Conservation (phyloP, 768 basidiomycete genomes). For the Leccinellum albellum region DNA sequence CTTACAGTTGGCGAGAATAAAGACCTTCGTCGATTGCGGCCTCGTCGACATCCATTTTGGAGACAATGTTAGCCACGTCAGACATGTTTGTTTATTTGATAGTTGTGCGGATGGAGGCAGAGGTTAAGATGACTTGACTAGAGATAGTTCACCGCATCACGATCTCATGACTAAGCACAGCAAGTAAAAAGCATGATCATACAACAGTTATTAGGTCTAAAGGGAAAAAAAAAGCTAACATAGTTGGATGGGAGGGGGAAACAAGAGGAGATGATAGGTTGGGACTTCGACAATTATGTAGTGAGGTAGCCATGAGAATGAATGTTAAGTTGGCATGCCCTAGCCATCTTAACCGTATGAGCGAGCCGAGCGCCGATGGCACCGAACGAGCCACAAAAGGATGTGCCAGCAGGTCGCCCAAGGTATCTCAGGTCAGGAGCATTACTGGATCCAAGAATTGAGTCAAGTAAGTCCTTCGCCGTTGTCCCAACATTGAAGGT, state of each 20-base stretch:
- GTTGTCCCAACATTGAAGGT: conserved; percentile 11
- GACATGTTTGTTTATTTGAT: conserved; percentile 31
- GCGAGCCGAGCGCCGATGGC: conserved; percentile 20
- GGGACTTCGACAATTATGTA: background rate
- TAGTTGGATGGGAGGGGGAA: background rate
- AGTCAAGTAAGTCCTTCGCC: conserved; percentile 27
- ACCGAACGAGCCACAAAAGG: conserved; percentile 27
- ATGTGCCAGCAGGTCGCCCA: conserved; percentile 14
- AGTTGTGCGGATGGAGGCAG: conserved; percentile 3
- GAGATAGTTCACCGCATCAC: background rate
- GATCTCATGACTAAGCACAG: conserved; percentile 22
- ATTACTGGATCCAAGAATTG: conserved; percentile 20
- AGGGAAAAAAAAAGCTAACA: background rate
- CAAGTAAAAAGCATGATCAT: background rate
- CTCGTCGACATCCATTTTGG: conserved; percentile 83
- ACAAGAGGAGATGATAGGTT: background rate
- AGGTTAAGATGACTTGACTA: conserved; percentile 3
- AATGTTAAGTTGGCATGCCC: conserved; percentile 10
- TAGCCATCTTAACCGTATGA: conserved; percentile 16
- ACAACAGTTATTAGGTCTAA: background rate
- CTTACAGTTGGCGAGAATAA: conserved; percentile 91
- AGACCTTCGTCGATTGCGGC: conserved; percentile 88
- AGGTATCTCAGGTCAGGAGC: conserved; percentile 1
- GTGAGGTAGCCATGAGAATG: conserved; percentile 17
- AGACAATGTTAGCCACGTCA: conserved; percentile 30